These are phyloP conservation scores for Solanum bulbocastanum DNA, from an alignment of 257 asterid genomes.

Conservation along the genomic window DNA sequence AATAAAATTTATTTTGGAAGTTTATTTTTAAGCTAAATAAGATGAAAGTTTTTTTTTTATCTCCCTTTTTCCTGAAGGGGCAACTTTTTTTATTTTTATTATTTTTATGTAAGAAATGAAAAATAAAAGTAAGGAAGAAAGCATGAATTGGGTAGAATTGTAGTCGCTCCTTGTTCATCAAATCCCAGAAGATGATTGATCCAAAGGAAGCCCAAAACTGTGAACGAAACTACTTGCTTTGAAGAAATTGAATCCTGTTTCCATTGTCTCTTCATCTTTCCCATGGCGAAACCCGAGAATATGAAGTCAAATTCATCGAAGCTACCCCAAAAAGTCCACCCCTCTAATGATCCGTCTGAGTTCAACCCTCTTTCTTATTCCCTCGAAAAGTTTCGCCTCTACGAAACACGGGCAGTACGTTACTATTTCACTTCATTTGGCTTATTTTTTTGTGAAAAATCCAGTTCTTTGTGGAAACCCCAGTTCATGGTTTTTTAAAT, in stretches of 20 bases:
- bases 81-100: not conserved
- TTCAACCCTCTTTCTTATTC: conserved; percentile 60
- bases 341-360: conserved; percentile 38
- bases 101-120: not conserved
- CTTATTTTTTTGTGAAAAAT: not conserved
- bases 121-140: not conserved
- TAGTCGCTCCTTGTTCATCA: not conserved
- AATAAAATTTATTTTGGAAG: no score
- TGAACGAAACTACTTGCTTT: not conserved
- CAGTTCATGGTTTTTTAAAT: not conserved
- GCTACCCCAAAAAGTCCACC: conserved; percentile 45
- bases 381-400: conserved; percentile 94
- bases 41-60: not conserved
- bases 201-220: conserved; percentile 1
- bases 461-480: not conserved
- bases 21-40: no score
- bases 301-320: conserved; percentile 42
- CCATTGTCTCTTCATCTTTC: not conserved
- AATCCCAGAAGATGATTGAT: not conserved
- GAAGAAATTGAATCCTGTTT: not conserved
- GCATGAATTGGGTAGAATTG: not conserved
- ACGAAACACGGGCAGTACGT: conserved; percentile 20
- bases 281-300: conserved; percentile 59
- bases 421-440: not conserved
- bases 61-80: not conserved